phyloP scores from a whole-genome alignment of 2,329 filamentous ascomycete genomes.

The Aureobasidium namibiae region DNA sequence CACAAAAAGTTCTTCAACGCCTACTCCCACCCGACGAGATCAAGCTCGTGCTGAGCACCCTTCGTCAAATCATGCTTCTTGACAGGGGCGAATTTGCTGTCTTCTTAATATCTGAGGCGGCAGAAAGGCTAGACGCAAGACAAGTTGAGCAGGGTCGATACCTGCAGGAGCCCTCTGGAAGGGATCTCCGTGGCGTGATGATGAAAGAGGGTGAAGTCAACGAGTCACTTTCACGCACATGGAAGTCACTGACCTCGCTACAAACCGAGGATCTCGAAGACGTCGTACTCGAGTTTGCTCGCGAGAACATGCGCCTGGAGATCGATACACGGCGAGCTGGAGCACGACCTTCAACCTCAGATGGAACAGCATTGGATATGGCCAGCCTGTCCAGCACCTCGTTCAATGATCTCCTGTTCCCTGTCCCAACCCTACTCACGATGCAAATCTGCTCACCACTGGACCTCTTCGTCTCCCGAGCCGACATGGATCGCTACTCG shows the following conservation, averaged over 20 bases:
- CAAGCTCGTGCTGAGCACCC: conserved; percentile 64
- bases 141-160: conserved; percentile 50
- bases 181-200: conserved; percentile 53
- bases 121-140: conserved; percentile 66
- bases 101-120: conserved; percentile 75
- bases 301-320: conserved; percentile 63
- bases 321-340: conserved; percentile 40
- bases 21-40: conserved; percentile 72
- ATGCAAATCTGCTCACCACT: conserved; percentile 70
- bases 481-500: conserved; percentile 73
- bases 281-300: conserved; percentile 74
- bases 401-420: conserved; percentile 77
- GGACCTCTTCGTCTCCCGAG: conserved; percentile 73
- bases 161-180: conserved; percentile 43
- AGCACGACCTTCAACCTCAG: conserved; percentile 33
- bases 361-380: not conserved
- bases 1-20: conserved; percentile 73
- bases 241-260: conserved; percentile 68
- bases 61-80: conserved; percentile 81
- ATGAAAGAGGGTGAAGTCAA: conserved; percentile 84
- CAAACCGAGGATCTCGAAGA: conserved; percentile 66
- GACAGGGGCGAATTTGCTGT: conserved; percentile 87
- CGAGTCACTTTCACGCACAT: conserved; percentile 66
- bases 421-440: conserved; percentile 61
- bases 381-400: not conserved